These are phyloP conservation scores for Hypoxylon rubiginosum DNA, from an alignment of 2,329 filamentous ascomycete species.

Conservation along the genomic window DNA sequence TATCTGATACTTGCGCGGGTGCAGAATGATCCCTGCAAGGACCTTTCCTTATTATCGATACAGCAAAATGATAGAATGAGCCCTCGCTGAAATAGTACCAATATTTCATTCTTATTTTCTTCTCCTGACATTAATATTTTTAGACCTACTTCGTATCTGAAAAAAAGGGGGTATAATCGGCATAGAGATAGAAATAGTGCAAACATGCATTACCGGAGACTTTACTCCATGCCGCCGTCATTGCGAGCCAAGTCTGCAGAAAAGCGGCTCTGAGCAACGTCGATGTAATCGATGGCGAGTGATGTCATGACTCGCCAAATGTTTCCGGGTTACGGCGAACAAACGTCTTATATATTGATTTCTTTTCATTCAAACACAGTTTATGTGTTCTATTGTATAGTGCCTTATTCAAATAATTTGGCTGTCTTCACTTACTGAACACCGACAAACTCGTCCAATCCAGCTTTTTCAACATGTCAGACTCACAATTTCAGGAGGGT, in stretches of 20 bases:
- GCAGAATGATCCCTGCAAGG: background rate
- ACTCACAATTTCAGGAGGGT: constrained; percentile 55
- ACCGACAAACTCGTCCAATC: background rate
- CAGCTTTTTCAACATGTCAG: constrained; percentile 44
- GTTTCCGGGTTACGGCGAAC: constrained; percentile 26
- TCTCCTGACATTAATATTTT: background rate
- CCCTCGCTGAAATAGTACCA: background rate
- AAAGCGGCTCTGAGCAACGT: constrained; percentile 43
- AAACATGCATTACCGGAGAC: constrained; percentile 27
- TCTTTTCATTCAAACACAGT: constrained; percentile 1
- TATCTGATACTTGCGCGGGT: background rate
- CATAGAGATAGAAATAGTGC: background rate
- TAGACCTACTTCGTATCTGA: background rate
- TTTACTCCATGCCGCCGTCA: constrained; percentile 43
- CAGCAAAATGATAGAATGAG: background rate
- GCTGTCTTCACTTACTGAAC: constrained; percentile 4
- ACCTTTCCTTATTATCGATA: background rate
- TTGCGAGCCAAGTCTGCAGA: constrained; percentile 34
- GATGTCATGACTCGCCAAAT: constrained; percentile 47
- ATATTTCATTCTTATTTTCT: background rate
- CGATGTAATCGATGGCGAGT: constrained; percentile 32
- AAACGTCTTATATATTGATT: constrained; percentile 19
- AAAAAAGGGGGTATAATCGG: background rate
- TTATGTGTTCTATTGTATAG: background rate
- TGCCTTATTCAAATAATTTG: constrained; percentile 4